Percentiles rank a stretch among this genome's conserved stretches.
Evolutionary conservation across 129 eudicot species (phyloP).

Genomic region (Ambrosia artemisiifolia): DNA sequence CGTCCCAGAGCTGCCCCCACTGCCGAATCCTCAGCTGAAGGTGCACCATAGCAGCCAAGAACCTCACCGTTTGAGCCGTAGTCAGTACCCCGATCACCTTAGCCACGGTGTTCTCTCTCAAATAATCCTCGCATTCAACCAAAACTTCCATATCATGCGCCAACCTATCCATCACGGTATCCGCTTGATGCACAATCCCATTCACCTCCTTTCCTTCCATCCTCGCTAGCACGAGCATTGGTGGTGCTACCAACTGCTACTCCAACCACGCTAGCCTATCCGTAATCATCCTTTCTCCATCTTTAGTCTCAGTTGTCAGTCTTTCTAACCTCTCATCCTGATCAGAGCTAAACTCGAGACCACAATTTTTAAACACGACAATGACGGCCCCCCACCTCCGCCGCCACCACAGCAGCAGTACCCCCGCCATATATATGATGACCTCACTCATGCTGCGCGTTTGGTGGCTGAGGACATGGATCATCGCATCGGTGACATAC

Average conservation of each 20-base stretch:
- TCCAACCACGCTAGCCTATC: slow-evolving; percentile 26
- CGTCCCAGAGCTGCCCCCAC: slow-evolving; percentile 22
- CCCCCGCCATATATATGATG: no score
- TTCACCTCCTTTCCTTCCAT: slow-evolving; percentile 26
- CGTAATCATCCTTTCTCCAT: slow-evolving; percentile 17
- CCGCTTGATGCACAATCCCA: slow-evolving; percentile 20
- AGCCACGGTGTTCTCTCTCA: slow-evolving; percentile 29
- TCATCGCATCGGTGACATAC: no score
- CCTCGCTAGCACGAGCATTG: slow-evolving; percentile 24
- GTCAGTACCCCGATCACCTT: slow-evolving; percentile 31
- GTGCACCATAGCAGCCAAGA: slow-evolving; percentile 28
- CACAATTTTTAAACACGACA: no score
- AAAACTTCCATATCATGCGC: slow-evolving; percentile 27
- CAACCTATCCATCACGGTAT: slow-evolving; percentile 14
- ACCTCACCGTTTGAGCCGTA: slow-evolving; percentile 29
- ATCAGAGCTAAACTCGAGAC: slow-evolving; percentile 16
- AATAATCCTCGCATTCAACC: slow-evolving; percentile 31
- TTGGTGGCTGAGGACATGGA: no score
- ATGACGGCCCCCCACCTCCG: no score
- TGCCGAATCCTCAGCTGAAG: slow-evolving; percentile 28
- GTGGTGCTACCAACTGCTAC: slow-evolving; percentile 16
- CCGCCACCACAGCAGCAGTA: no score
- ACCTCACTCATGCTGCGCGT: no score
- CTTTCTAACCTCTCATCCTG: slow-evolving; percentile 25
- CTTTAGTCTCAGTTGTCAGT: slow-evolving; percentile 10